Conservation (phyloP, 805 yeast species). For the Sugiyamaella chiloensis region DNA sequence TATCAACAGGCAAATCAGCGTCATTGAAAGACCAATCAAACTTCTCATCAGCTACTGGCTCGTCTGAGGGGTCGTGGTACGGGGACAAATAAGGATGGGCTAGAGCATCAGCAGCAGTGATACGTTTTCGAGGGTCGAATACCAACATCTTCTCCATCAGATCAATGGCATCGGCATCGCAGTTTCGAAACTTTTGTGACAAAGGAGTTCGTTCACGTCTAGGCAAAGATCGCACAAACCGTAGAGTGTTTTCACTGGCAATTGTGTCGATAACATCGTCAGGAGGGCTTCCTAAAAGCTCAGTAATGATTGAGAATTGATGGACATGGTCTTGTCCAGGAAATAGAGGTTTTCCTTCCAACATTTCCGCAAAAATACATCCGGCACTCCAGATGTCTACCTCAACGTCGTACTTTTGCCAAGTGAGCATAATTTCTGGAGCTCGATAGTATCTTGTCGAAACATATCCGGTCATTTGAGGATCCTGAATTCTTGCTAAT, state of each 20-base stretch:
- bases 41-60: constrained; percentile 86
- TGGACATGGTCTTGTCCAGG: constrained; percentile 99
- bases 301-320: constrained; percentile 95
- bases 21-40: constrained; percentile 99
- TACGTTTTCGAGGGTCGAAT: constrained; percentile 92
- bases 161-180: constrained; percentile 72
- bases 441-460: constrained; percentile 95
- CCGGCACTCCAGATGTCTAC: constrained; percentile 99
- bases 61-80: constrained; percentile 96
- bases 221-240: constrained; percentile 92
- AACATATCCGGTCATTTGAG: constrained; percentile 98
- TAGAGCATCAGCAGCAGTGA: constrained; percentile 87
- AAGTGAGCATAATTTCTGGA: constrained; percentile 96
- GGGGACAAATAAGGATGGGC: constrained; percentile 90
- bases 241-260: constrained; percentile 89
- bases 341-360: constrained; percentile 93
- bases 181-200: constrained; percentile 69
- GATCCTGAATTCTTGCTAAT: constrained; percentile 93
- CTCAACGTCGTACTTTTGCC: constrained; percentile 97
- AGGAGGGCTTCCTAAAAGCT: constrained; percentile 94
- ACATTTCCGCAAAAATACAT: constrained; percentile 96
- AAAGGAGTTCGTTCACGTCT: constrained; percentile 90
- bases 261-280: constrained; percentile 93
- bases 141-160: constrained; percentile 84
- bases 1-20: constrained; percentile 94